phyloP scores from a whole-genome alignment of 176 grass and related monocot species.

The Lolium multiflorum region DNA sequence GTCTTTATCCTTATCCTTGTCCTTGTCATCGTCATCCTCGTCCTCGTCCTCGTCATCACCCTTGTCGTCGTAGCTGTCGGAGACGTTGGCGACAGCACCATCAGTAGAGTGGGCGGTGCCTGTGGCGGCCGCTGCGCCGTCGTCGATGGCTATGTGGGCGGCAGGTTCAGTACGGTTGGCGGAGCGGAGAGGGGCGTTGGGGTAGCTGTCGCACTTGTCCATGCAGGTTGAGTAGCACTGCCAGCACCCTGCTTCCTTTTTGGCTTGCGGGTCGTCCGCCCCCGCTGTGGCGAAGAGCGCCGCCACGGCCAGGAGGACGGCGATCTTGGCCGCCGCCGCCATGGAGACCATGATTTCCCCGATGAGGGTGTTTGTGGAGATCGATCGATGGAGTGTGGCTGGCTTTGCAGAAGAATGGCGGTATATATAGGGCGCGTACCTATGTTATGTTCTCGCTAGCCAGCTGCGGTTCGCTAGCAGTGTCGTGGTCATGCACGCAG shows the following conservation, averaged over 20 bases:
- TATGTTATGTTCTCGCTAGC: not conserved
- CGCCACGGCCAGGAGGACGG: constrained; percentile 23
- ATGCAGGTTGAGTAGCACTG: constrained; percentile 46
- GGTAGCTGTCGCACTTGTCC: constrained; percentile 30
- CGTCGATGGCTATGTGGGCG: not conserved
- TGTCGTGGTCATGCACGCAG: not conserved
- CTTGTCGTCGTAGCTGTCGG: constrained; percentile 45
- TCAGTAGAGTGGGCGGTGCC: not conserved
- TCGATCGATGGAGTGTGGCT: constrained; percentile 25
- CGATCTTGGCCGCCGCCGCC: constrained; percentile 14
- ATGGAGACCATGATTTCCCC: not conserved
- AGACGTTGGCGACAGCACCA: not conserved
- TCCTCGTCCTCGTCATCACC: not conserved
- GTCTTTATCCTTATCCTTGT: not conserved
- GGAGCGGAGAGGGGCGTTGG: not conserved
- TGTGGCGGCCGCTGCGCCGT: constrained; percentile 1
- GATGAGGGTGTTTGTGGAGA: constrained; percentile 6
- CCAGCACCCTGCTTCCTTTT: not conserved
- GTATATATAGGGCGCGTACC: constrained; percentile 15
- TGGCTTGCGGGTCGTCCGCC: not conserved
- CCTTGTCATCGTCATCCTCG: too few species aligned
- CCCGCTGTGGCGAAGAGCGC: constrained; percentile 1
- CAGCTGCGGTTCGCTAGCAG: not conserved
- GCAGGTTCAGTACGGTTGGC: not conserved
- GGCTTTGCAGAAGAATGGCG: not conserved